A percentile compares a stretch with the other conserved stretches of the same genome.
Evolutionary conservation across 2,329 filamentous ascomycete genomes (phyloP).

Genomic region (Daldinia sp.): DNA sequence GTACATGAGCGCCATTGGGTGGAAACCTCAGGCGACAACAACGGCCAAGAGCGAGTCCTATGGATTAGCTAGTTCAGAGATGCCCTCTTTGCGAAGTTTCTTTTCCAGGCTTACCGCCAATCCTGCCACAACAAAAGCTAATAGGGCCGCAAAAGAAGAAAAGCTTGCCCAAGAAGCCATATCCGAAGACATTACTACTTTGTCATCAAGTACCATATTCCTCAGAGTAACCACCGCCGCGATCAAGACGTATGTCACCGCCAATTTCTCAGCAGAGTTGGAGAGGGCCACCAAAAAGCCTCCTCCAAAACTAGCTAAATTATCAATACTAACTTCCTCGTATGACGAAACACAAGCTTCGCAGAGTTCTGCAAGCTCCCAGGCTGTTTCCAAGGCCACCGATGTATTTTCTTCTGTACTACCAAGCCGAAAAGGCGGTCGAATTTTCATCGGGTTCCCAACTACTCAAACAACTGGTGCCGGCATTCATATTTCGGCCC

Average conservation of each 20-base stretch:
- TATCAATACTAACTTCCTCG: constrained; percentile 89
- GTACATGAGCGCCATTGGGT: constrained; percentile 88
- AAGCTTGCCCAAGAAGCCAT: constrained; percentile 68
- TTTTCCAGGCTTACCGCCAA: constrained; percentile 77
- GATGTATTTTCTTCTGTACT: constrained; percentile 92
- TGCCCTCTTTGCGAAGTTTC: constrained; percentile 76
- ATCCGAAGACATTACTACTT: constrained; percentile 74
- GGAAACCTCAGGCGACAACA: constrained; percentile 68
- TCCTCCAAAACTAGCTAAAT: constrained; percentile 84
- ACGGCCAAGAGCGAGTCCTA: constrained; percentile 59
- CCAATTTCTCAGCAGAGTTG: constrained; percentile 81
- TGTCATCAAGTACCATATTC: constrained; percentile 82
- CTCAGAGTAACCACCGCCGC: constrained; percentile 85
- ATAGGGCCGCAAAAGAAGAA: constrained; percentile 69
- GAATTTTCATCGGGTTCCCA: constrained; percentile 96
- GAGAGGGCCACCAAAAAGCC: constrained; percentile 97
- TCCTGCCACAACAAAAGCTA: constrained; percentile 55
- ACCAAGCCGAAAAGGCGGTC: constrained; percentile 83
- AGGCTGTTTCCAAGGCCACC: constrained; percentile 62
- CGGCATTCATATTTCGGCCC: constrained; percentile 92
- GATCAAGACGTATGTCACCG: constrained; percentile 77
- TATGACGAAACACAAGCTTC: constrained; percentile 82
- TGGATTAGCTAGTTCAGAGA: constrained; percentile 57
- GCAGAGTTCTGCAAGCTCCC: constrained; percentile 58
- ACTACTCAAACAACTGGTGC: constrained; percentile 96